Evolutionary conservation across 2,329 filamentous ascomycete species (phyloP).

Genomic region (Paraphoma chrysanthemicola): DNA sequence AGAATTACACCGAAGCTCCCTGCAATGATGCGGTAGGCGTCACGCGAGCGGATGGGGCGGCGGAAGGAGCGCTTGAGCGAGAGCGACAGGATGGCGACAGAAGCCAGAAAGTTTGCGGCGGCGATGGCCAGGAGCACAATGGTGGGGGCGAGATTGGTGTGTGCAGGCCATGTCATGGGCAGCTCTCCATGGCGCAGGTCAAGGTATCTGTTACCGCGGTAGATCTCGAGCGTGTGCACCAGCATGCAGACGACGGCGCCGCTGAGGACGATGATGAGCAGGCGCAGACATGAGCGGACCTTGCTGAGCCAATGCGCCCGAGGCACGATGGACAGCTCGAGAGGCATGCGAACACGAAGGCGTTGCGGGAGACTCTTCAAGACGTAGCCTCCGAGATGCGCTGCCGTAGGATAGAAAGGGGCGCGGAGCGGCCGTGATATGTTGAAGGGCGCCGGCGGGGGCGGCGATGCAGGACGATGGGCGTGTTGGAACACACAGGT

Average conservation of each 20-base stretch:
- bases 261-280: constrained; percentile 46
- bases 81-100: constrained; percentile 39
- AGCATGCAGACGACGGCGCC: constrained; percentile 45
- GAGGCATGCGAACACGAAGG: constrained; percentile 35
- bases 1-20: constrained; percentile 44
- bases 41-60: constrained; percentile 42
- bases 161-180: constrained; percentile 47
- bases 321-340: constrained; percentile 34
- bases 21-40: constrained; percentile 43
- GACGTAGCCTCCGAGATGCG: constrained; percentile 24
- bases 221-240: constrained; percentile 46
- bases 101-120: constrained; percentile 42
- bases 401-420: constrained; percentile 23
- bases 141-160: constrained; percentile 46
- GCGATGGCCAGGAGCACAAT: constrained; percentile 44
- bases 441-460: constrained; percentile 22
- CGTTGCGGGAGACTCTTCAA: constrained; percentile 21
- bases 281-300: constrained; percentile 44
- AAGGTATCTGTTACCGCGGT: constrained; percentile 43
- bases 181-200: constrained; percentile 46
- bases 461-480: constrained; percentile 11
- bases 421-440: constrained; percentile 23
- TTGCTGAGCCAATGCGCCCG: constrained; percentile 45
- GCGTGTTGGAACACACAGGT: constrained; percentile 17
- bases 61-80: constrained; percentile 43